These are phyloP conservation scores for Dittrichia graveolens DNA, from an alignment of 129 eudicot genomes.

Conservation along the genomic window DNA sequence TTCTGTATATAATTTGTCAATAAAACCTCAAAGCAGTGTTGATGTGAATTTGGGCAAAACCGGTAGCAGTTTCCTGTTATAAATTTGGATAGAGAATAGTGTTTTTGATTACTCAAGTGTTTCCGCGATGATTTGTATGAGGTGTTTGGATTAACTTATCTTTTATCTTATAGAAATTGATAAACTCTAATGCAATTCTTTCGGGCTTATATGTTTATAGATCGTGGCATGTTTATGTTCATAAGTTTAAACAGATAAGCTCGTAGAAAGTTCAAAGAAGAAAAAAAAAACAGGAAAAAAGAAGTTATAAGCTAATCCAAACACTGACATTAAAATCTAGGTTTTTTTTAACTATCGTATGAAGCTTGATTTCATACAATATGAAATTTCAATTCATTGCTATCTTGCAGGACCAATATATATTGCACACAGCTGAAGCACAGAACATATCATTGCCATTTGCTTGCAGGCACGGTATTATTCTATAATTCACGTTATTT, in stretches of 20 bases:
- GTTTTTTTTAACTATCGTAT: background rate
- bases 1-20: background rate
- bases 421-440: slow-evolving; percentile 87
- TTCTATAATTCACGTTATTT: slow-evolving; percentile 28
- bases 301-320: too few species aligned
- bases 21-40: background rate
- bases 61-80: background rate
- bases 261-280: too few species aligned
- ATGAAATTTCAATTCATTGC: background rate
- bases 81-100: background rate
- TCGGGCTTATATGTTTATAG: too few species aligned
- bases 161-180: too few species aligned
- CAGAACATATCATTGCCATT: slow-evolving; percentile 83
- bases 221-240: too few species aligned
- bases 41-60: slow-evolving; percentile 1
- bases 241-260: too few species aligned
- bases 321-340: slow-evolving; percentile 7
- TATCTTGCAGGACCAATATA: slow-evolving; percentile 83
- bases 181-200: too few species aligned
- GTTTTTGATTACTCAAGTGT: slow-evolving; percentile 11
- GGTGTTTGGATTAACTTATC: too few species aligned
- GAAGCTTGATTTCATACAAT: background rate
- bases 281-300: too few species aligned
- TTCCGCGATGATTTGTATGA: background rate
- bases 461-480: slow-evolving; percentile 99